These are phyloP conservation scores for Scenedesmus sp. DNA, from an alignment of 163 green algal species.

Conservation along the genomic window DNA sequence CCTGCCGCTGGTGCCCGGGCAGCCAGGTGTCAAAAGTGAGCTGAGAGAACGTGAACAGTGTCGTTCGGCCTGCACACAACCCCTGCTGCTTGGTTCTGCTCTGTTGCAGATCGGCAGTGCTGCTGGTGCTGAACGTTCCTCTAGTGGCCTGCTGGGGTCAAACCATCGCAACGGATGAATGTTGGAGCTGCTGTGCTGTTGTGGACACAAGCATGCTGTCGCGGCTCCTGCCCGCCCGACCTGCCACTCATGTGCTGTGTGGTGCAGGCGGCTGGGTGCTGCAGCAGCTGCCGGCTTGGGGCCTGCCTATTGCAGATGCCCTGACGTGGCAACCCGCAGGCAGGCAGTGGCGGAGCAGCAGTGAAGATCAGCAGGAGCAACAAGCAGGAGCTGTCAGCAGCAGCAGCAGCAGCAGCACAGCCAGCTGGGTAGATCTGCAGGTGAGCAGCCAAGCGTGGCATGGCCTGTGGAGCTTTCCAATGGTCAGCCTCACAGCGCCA, in stretches of 20 bases:
- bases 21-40: too few relatives aligned
- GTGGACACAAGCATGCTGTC: not conserved
- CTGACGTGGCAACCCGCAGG: conserved; percentile 19
- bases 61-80: too few relatives aligned
- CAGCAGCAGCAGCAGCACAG: conserved; percentile 30
- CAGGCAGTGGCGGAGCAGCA: not conserved
- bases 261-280: conserved; percentile 15
- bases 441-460: not conserved
- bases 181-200: not conserved
- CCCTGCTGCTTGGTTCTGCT: too few relatives aligned
- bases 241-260: not conserved
- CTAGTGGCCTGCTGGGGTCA: not conserved
- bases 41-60: too few relatives aligned
- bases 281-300: conserved; percentile 46
- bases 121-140: not conserved
- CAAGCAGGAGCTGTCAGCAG: not conserved
- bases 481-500: not conserved
- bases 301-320: not conserved
- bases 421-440: conserved; percentile 33
- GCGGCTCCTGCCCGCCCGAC: not conserved
- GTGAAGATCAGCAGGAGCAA: not conserved
- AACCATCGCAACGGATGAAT: too few relatives aligned
- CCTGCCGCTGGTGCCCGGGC: not conserved
- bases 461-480: not conserved
- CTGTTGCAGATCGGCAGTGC: too few relatives aligned